Base-by-base conservation (phyloP, 192 early-diverging fungal species). In the Backusella circina region DNA sequence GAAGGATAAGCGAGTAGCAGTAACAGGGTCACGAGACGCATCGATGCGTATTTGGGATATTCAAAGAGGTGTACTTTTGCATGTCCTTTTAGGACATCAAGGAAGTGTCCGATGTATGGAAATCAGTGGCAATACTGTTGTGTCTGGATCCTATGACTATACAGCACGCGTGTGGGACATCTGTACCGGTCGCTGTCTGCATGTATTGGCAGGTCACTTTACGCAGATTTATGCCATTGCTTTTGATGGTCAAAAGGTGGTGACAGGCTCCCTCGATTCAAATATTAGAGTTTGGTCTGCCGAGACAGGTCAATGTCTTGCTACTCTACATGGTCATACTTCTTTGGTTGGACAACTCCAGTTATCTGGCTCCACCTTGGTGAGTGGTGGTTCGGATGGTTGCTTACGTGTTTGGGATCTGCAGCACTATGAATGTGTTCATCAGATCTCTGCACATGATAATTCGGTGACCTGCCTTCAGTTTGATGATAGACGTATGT, bases 181-280 rank as follows among this genome's bases (percentile, higher is more conserved):
- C 0, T 36, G 71, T 15, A 92, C 90, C 0, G 98, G 98, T 2
- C 75, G 86, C 15, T 91, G 90, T 70, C 73, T 91, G 35, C 89
- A 94, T 83, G 84, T 86, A 15, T 89, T 95, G 38, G 82, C 90
- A 57, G 98, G 97, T 30, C 98, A 99, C 80, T 88, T 89, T 66
- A 91, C 95, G 68, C 96, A 97, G 77, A 98, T 99, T 32, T 99
- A 99, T 81, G 92, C 93, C 3, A 93, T 99, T 71, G 97, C 95
- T 2, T 92, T 97, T 75, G 92, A 91, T 81, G 88, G 93, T 37
- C 81, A 92, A 31, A 89, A 93, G 67, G 93, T 95, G 33, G 93
- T 96, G 18, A 94, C 93, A 8, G 98, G 98, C 21, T 94, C 92
- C 44, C 87, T 98, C 85, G 98, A 99, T 82, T 91, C 96, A 2